Percentiles rank a stretch among this genome's conserved stretches.
Evolutionary conservation across 208 protist species (phyloP).

Genomic region (Sergeia podlipaevii): DNA sequence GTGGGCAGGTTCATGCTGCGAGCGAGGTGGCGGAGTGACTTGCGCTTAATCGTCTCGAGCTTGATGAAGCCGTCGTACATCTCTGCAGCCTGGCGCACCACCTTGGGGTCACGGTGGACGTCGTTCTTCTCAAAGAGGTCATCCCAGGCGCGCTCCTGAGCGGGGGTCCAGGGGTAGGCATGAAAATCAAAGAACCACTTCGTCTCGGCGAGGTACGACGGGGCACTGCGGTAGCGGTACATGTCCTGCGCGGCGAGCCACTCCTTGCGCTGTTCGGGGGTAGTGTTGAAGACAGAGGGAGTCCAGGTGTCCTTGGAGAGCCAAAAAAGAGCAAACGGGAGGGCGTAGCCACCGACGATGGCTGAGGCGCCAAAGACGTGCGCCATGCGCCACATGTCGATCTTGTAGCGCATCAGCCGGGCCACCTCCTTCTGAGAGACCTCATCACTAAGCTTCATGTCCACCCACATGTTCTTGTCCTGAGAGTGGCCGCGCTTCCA

Average conservation of each 20-base stretch:
- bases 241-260: slow-evolving; percentile 87
- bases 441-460: slow-evolving; percentile 82
- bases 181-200: slow-evolving; percentile 91
- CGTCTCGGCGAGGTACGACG: slow-evolving; percentile 82
- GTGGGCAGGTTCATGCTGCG: slow-evolving; percentile 89
- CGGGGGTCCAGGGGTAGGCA: slow-evolving; percentile 68
- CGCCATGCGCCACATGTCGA: slow-evolving; percentile 81
- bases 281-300: slow-evolving; percentile 63
- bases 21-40: slow-evolving; percentile 84
- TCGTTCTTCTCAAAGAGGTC: slow-evolving; percentile 93
- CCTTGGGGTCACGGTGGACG: slow-evolving; percentile 79
- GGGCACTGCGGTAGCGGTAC: slow-evolving; percentile 88
- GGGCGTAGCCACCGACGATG: slow-evolving; percentile 77
- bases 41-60: slow-evolving; percentile 76
- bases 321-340: slow-evolving; percentile 77
- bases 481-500: slow-evolving; percentile 85
- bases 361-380: slow-evolving; percentile 46
- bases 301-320: slow-evolving; percentile 86
- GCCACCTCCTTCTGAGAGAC: slow-evolving; percentile 84
- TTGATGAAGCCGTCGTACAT: slow-evolving; percentile 90
- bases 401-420: slow-evolving; percentile 78
- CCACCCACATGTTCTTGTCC: slow-evolving; percentile 92
- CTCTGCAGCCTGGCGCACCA: slow-evolving; percentile 73
- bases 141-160: slow-evolving; percentile 86
- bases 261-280: slow-evolving; percentile 61